Evolutionary conservation across 2,329 filamentous ascomycete genomes (phyloP).

Genomic region (Ceratocystis ficicola): DNA sequence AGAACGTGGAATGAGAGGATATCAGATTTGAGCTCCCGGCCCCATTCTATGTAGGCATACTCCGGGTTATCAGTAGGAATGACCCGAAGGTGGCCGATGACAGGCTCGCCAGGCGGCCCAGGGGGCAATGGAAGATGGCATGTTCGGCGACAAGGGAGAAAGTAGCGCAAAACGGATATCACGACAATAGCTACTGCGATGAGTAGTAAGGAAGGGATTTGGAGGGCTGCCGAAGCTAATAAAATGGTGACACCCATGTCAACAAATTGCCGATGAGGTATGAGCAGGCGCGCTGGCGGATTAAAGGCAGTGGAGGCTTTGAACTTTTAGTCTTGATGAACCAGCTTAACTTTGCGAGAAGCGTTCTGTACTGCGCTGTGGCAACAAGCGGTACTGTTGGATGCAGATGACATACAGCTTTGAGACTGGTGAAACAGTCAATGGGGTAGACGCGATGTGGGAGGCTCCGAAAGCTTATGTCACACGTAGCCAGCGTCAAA

Average conservation of each 20-base stretch:
- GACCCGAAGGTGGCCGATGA: slow-evolving; percentile 36
- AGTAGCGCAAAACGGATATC: not conserved
- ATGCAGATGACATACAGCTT: not conserved
- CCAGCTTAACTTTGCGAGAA: not conserved
- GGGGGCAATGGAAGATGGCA: slow-evolving; percentile 27
- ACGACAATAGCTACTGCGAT: not conserved
- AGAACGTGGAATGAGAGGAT: slow-evolving; percentile 35
- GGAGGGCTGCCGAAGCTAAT: not conserved
- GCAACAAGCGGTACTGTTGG: not conserved
- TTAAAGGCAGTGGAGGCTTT: not conserved
- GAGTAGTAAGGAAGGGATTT: not conserved
- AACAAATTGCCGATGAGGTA: not conserved
- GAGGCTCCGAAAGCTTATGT: not conserved
- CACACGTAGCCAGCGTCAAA: not conserved
- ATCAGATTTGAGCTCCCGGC: slow-evolving; percentile 41
- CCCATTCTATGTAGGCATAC: slow-evolving; percentile 28
- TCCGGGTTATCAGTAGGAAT: slow-evolving; percentile 30
- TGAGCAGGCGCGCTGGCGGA: too few relatives aligned
- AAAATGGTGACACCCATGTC: not conserved
- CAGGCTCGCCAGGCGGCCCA: slow-evolving; percentile 29
- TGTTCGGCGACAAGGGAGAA: not conserved
- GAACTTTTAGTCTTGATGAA: not conserved
- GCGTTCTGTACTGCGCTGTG: not conserved
- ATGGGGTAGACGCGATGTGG: not conserved
- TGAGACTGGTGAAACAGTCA: not conserved